A percentile compares a stretch with the other conserved stretches of the same genome.
phyloP scores from a whole-genome alignment of 2,329 filamentous ascomycete species.

The Helotiales sp. region DNA sequence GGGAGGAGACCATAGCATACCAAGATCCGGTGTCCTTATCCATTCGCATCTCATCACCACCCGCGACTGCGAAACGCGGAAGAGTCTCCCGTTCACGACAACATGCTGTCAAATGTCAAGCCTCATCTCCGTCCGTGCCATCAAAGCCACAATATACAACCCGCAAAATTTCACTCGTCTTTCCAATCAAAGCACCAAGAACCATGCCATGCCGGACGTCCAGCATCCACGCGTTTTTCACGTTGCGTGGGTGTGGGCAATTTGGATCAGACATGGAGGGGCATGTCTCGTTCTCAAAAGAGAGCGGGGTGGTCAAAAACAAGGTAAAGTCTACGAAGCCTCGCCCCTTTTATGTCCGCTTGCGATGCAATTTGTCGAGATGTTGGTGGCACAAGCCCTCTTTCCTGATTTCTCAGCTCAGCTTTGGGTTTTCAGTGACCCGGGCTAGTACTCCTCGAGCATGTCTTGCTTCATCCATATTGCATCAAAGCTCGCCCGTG shows the following conservation, averaged over 20 bases:
- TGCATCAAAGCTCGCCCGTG: background rate
- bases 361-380: background rate
- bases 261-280: background rate
- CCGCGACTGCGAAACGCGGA: background rate
- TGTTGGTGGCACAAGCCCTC: background rate
- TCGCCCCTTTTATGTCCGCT: slow-evolving; percentile 3
- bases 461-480: background rate
- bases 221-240: background rate
- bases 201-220: background rate
- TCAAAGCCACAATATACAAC: slow-evolving; percentile 6
- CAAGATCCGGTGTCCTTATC: background rate
- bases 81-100: background rate
- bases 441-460: background rate
- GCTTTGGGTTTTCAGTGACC: background rate
- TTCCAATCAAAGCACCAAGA: background rate
- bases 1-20: too few species aligned
- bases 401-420: background rate
- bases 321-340: background rate
- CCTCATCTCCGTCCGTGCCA: slow-evolving; percentile 8
- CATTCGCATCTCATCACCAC: background rate
- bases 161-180: background rate
- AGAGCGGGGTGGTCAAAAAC: background rate
- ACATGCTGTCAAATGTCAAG: background rate
- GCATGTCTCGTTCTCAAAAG: background rate
- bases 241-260: background rate